phyloP scores from a whole-genome alignment of 2,329 filamentous ascomycete species.

The Aspergillus sp. region DNA sequence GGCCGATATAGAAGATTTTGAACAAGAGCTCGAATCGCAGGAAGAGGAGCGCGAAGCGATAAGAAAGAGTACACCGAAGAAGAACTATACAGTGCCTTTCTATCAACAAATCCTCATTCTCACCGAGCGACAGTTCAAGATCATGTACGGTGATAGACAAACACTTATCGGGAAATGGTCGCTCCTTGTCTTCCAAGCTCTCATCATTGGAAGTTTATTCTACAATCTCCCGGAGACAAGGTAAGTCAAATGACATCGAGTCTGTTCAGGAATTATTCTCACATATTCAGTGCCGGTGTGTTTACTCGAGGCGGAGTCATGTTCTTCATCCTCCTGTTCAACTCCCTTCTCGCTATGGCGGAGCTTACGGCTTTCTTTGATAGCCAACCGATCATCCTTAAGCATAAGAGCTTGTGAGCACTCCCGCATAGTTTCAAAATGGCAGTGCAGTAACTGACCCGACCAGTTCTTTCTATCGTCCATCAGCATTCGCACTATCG shows the following conservation, averaged over 20 bases:
- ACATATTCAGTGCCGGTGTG: slow-evolving; percentile 44
- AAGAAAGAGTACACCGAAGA: slow-evolving; percentile 42
- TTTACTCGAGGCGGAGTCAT: slow-evolving; percentile 61
- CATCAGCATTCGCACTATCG: slow-evolving; percentile 58
- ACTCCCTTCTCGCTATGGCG: slow-evolving; percentile 59
- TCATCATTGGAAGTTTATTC: slow-evolving; percentile 52
- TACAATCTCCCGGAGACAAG: slow-evolving; percentile 53
- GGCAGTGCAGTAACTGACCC: not conserved
- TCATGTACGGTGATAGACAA: slow-evolving; percentile 54
- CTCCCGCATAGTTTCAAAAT: not conserved
- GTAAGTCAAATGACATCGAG: slow-evolving; percentile 11
- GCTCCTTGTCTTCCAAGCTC: slow-evolving; percentile 44
- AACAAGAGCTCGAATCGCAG: slow-evolving; percentile 45
- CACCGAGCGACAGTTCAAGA: slow-evolving; percentile 54
- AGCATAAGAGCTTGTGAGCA: slow-evolving; percentile 63
- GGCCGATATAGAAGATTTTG: slow-evolving; percentile 53
- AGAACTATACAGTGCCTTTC: slow-evolving; percentile 54
- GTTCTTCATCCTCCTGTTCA: slow-evolving; percentile 63
- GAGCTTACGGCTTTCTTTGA: slow-evolving; percentile 61
- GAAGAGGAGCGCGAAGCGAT: slow-evolving; percentile 39
- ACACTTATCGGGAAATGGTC: slow-evolving; percentile 52
- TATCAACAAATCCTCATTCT: slow-evolving; percentile 50
- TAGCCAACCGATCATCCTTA: slow-evolving; percentile 63
- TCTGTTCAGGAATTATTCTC: not conserved
- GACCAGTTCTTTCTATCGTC: slow-evolving; percentile 60